Evolutionary conservation across 139 green algal genomes (phyloP), one percentile per base, ranked within the genome.

Genomic region (Microglena sp.): DNA sequence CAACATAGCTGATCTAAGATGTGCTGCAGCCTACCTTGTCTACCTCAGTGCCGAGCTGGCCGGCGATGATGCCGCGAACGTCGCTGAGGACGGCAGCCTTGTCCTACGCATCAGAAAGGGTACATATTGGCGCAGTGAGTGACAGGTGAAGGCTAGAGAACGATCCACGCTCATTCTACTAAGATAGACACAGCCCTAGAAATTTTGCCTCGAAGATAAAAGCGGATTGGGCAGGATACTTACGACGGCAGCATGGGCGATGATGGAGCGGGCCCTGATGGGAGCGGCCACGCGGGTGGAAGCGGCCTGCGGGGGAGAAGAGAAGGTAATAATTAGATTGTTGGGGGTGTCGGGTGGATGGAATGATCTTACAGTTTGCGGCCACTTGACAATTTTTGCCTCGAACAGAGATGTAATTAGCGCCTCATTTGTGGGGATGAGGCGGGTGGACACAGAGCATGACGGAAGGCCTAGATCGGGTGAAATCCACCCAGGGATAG

Each of bases 31-130:
- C 21, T 54, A 91, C 86, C 69, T 86, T 86, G 30, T 86, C 86
- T 0, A 94, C 45, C 28, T 96, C 88, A 53, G 82, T 89, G 74
- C 90, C 92, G 61, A 98, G 87, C 88, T 98, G 92, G 74, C 91
- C 82, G 45, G 88, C 81, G 70, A 98, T 97, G 70, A 98, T 95
- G 24, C 31, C 45, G 40, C 86, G 86, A 24, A 97, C 90, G 71
- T 96, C 89, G 28, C 67, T 63, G 50, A 95, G 78, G 29, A 95
- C 89, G 62, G 84, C 54, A n/a, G 65, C 80, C 86, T 90, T 90
- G 80, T 92, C 82, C 80, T 88, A 68, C 40, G 34, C 46, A 0
- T n/a, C 3, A 53, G 11, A 50, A 7, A 36, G 36, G 24, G 60
- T 3, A 33, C 4, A 4, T 22, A 55, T 36, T 26, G 24, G 3